Base-by-base conservation (phyloP, 192 early-diverging fungal genomes). In the Coemansia sp. region DNA sequence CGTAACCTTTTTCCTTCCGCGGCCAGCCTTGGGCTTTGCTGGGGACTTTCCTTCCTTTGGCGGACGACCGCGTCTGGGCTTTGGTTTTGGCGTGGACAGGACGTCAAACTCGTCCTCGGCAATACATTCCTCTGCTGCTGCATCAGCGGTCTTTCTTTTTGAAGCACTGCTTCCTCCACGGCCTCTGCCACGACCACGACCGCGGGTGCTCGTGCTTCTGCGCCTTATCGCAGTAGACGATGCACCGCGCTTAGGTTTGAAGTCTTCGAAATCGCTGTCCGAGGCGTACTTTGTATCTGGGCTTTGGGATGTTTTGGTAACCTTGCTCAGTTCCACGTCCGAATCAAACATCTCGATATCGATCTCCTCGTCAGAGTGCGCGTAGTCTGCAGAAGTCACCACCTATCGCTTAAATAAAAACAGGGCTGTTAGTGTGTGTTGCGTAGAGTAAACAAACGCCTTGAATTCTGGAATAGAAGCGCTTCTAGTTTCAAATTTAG, bases 331-430 rank as follows among this genome's bases (percentile, higher is more conserved):
- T 66, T 81, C 79, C 10, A 56, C 50, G 56, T 81, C 79, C 3
- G 79, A 81, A 63, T 81, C 79, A 60, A 81, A 72, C 73, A 81
- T 75, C 55, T 75, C 79, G 50, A 81, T 59, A 50, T 81, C 79
- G 48, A 81, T 81, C 28, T 81, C 73, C 63, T 81, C 79, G 50
- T 81, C 79, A 2, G 72, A 75, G 44, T 66, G 65, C 45, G 68
- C 20, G 50, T 62, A 67, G 59, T 81, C 79, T n/a, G 65, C 75
- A 60, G 61, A n/a, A 62, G 67, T 78, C 28, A 61, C 61, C 68
- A 48, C 45, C 45, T 48, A 48, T 23, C 45, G 20, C 15, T 48
- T 15, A 47, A 22, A 9, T 20, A 8, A 48, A 23, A 10, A 48
- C 20, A 25, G 45, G 0, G 23, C 2, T 7, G 5, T 48, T 48